Base-by-base conservation (phyloP, 257 asterid genomes). In the Capsicum chinense region DNA sequence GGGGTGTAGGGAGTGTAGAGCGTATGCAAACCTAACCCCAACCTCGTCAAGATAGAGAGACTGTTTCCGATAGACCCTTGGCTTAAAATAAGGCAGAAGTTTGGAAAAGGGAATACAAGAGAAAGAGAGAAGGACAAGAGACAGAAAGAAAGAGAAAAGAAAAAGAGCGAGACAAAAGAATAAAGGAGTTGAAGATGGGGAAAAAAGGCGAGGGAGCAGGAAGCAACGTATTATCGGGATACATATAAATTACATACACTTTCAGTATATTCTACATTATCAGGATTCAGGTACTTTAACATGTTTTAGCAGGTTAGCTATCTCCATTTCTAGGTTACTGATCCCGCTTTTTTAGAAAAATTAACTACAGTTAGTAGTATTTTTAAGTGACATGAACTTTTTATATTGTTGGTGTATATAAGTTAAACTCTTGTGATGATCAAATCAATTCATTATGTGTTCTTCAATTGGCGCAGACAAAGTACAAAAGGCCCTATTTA, bases 41-140 rank as follows among this genome's bases (percentile, higher is more conserved):
- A 26, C 33, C 33, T 26, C 33, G 33, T 26, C 33, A 1, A 26
- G 33, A 26, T 26, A 26, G 33, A 26, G 33, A 26, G 33, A 26
- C 33, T 26, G 33, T 26, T 26, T 26, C 33, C 33, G 33, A 26
- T 26, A 26, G 33, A 26, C 33, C 33, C 33, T 26, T 26, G 33
- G 33, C 33, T 26, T 26, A 26, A 26, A 26, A 26, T 26, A 26
- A 26, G 33, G 33, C 33, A 26, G 33, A 26, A 26, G 33, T 26
- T 26, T 26, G 33, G 33, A 26, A 26, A 70, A 70, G 56, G 70
- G 6, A 63, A 64, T 9, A 11, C 11, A 26, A 11, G 17, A 64
- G 14, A 70, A 70, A 70, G 9, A 70, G 56, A 42, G 26, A 69
- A 69, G 79, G 79, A 42, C 54, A 69, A 4, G 79, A 16, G 56